Evolutionary conservation across 2,329 filamentous ascomycete species (phyloP), one percentile per base, ranked within the genome.

Genomic region (Blumeriella jaapii): DNA sequence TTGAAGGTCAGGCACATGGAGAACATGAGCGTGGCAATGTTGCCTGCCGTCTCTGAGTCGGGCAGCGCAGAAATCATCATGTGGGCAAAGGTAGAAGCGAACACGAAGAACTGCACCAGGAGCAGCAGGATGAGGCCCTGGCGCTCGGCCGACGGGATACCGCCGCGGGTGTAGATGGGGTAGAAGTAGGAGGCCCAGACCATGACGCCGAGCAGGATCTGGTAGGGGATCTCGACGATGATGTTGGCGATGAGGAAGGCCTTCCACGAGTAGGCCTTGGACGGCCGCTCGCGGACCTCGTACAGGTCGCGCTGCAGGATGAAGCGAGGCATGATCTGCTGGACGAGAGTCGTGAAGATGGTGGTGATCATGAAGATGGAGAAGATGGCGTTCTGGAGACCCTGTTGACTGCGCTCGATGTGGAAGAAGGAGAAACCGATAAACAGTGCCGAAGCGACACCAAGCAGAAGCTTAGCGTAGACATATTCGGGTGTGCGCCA

Each of bases 171-270:
- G 6, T 69, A 57, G 1, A 78, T 70, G 44, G 76, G 65, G 41
- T 87, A 94, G 65, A 93, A 94, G 71, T 82, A 91, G 54, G 69
- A 77, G 49, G 82, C 70, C 62, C 67, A 93, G 62, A 87, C 79
- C 50, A 93, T 60, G 12, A 78, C 67, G 1, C 75, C 74, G 64
- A 84, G 78, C 25, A 93, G 57, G 0, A 76, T 70, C 55, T 93
- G 85, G 73, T 82, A 94, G 0, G 85, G 84, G 3, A 94, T 65
- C 57, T 94, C 87, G 35, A 89, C 83, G 19, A 85, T 60, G 47
- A 94, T 82, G 26, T 55, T 55, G 6, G 53, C 49, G 2, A 55
- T 50, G 2, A 57, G 31, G 39, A 57, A 57, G 1, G 51, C 54
- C 15, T 41, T 48, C 54, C 54, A 57, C 69, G 34, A 42, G 30